Base-by-base conservation (phyloP, 306 rosid species). In the Acacia acuminata region DNA sequence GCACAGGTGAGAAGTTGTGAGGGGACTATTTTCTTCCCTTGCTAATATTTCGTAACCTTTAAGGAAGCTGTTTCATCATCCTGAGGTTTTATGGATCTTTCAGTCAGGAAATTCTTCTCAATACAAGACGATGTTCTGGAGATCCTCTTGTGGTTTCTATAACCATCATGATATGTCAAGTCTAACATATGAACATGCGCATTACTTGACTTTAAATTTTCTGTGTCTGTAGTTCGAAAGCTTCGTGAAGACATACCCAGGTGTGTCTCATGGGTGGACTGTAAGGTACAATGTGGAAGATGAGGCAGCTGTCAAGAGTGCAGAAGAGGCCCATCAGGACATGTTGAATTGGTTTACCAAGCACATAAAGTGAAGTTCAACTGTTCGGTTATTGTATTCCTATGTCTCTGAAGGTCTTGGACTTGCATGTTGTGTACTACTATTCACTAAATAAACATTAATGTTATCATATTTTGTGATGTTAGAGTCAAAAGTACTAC, bases 181-280 rank as follows among this genome's bases (percentile, higher is more conserved):
- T 69, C 50, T 11, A 69, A 60, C 60, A 17, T 63, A 76, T 55
- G 55, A 82, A 32, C 20, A 11, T 40, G 10, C 5, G 53, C 24
- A 70, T 53, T 51, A 61, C 67, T 20, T 8, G 7, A 19, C 25
- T 60, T 60, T 19, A 64, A 74, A 61, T 45, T 53, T 68, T 83
- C 47, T 30, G 10, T 77, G 67, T 15, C 14, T 38, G 25, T 75
- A 91, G 97, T 45, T 87, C 9, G 88, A 88, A 44, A 80, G 88
- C 85, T 89, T 85, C 71, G 90, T 90, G 82, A 93, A 91, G 83
- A 66, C 87, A 79, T 93, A 83, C 80, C 90, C 90, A 55, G 88
- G 92, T 38, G 89, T 90, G 58, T 38, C 25, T 43, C 97, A 93
- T 81, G 94, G 95, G 61, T 91, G 97, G 92, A 82, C 91, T 20